Evolutionary conservation across 2,329 filamentous ascomycete species (phyloP).

Genomic region (Dactylellina leptospora): DNA sequence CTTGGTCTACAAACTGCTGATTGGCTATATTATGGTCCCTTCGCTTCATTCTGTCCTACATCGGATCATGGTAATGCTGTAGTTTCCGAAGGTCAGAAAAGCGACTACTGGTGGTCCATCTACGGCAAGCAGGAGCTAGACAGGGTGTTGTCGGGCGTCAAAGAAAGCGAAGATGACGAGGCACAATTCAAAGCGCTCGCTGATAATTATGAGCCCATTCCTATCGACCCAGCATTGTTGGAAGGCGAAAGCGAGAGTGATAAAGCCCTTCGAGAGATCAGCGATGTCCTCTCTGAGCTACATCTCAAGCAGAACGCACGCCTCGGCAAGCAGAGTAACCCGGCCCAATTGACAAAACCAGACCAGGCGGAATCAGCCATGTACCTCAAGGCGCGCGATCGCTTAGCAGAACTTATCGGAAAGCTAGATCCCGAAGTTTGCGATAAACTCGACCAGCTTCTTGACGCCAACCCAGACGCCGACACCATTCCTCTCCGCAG

Average conservation of each 20-base stretch:
- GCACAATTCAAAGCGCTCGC: constrained; percentile 29
- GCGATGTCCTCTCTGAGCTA: constrained; percentile 14
- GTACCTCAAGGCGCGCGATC: neutral
- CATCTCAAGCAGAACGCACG: constrained; percentile 21
- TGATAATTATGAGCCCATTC: constrained; percentile 35
- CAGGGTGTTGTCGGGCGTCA: neutral
- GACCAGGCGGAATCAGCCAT: constrained; percentile 19
- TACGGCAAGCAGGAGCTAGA: constrained; percentile 31
- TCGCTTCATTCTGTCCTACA: constrained; percentile 33
- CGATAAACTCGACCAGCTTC: constrained; percentile 10
- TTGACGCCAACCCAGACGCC: constrained; percentile 1
- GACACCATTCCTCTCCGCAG: neutral
- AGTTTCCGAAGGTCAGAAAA: constrained; percentile 6
- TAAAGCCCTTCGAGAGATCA: constrained; percentile 34
- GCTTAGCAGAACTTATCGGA: constrained; percentile 11
- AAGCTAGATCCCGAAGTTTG: constrained; percentile 26
- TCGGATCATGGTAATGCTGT: constrained; percentile 10
- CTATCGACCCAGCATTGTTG: constrained; percentile 43
- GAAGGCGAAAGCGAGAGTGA: constrained; percentile 35
- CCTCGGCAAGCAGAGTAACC: constrained; percentile 16
- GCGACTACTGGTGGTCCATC: constrained; percentile 14
- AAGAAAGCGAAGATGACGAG: constrained; percentile 17
- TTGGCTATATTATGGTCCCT: constrained; percentile 34
- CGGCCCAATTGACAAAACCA: constrained; percentile 4
- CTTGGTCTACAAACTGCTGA: constrained; percentile 13